Evolutionary conservation across 495 filamentous ascomycete species (phyloP).

Genomic region (Darksidea phi): DNA sequence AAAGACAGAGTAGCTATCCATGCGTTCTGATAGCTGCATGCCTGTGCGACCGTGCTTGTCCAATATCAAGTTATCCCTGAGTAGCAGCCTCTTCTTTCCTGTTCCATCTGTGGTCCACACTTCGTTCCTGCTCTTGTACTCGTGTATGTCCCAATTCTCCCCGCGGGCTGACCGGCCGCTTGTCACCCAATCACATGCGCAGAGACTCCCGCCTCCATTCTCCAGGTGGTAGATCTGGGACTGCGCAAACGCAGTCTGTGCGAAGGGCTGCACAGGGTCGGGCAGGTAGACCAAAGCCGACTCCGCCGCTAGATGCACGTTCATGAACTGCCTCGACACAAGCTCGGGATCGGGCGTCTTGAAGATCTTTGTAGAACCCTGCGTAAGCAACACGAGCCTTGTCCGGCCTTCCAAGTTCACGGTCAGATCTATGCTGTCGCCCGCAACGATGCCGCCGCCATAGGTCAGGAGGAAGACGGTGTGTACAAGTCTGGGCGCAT

Average conservation of each 20-base stretch:
- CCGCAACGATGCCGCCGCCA: conserved; percentile 86
- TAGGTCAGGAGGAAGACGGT: conserved; percentile 87
- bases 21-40: conserved; percentile 52
- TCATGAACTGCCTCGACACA: conserved; percentile 67
- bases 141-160: conserved; percentile 81
- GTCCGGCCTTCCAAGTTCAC: conserved; percentile 63
- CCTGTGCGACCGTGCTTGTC: conserved; percentile 48
- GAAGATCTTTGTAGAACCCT: conserved; percentile 96
- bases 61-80: conserved; percentile 79
- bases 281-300: conserved; percentile 87
- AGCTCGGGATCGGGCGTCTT: conserved; percentile 60
- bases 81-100: conserved; percentile 59
- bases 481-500: conserved; percentile 57
- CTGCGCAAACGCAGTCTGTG: conserved; percentile 76
- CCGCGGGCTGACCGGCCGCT: conserved; percentile 81
- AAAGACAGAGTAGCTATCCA: conserved; percentile 66
- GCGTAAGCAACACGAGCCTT: conserved; percentile 80
- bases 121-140: conserved; percentile 82
- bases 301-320: conserved; percentile 58
- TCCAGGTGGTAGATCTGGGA: conserved; percentile 71
- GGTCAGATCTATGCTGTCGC: conserved; percentile 73
- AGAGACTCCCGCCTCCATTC: conserved; percentile 59
- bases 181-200: conserved; percentile 88
- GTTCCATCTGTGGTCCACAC: conserved; percentile 58
- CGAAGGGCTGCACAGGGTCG: conserved; percentile 89